phyloP scores from a whole-genome alignment of 1,284 basidiomycete species.

The Melampsora abietis-canadensis region DNA sequence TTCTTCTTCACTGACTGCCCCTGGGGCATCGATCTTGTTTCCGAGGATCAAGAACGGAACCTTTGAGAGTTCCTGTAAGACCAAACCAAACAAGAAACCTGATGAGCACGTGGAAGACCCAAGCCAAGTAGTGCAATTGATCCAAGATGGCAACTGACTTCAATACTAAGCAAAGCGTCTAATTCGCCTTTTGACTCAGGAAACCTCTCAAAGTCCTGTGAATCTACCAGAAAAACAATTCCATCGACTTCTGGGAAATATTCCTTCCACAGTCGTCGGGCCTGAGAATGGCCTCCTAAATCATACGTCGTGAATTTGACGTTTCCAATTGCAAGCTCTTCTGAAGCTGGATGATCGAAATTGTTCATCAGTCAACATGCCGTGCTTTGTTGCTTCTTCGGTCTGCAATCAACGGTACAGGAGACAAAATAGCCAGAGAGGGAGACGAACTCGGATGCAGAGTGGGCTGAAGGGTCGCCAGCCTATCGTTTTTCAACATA shows the following conservation, averaged over 20 bases:
- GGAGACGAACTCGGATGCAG: conserved; percentile 86
- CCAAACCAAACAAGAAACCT: background rate
- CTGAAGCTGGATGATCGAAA: conserved; percentile 67
- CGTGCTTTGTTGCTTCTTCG: background rate
- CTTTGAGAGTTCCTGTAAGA: conserved; percentile 67
- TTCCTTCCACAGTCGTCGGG: conserved; percentile 97
- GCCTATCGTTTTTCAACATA: conserved; percentile 99
- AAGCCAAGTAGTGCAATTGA: background rate
- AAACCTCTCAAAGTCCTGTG: conserved; percentile 93
- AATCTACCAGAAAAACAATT: conserved; percentile 97
- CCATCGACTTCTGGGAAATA: conserved; percentile 99
- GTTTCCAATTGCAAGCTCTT: conserved; percentile 97
- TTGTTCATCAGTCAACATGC: background rate
- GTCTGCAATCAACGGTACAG: background rate
- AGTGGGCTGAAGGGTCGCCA: conserved; percentile 95
- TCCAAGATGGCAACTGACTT: conserved; percentile 55
- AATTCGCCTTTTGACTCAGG: conserved; percentile 93
- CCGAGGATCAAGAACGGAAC: conserved; percentile 98
- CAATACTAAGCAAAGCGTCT: conserved; percentile 88
- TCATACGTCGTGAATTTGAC: conserved; percentile 99
- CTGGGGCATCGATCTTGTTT: conserved; percentile 99
- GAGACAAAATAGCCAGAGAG: background rate
- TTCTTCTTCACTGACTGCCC: conserved; percentile 96
- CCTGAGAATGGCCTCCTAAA: conserved; percentile 94
- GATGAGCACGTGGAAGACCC: background rate